Conservation (phyloP, 257 asterid species). For the Anisodus acutangulus region DNA sequence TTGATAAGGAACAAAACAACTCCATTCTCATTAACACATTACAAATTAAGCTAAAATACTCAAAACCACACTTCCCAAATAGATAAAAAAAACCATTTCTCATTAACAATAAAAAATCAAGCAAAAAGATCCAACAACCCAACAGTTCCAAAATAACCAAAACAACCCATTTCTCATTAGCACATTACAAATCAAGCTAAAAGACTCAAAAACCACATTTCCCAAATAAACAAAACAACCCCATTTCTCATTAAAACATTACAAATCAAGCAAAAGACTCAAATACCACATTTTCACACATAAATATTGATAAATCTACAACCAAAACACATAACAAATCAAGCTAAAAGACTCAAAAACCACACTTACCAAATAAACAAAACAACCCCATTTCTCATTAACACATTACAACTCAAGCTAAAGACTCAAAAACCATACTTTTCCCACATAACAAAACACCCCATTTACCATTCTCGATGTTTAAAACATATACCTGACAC, state of each 20-base stretch:
- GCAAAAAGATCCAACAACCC: too few relatives aligned
- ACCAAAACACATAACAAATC: conserved; percentile 21
- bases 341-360: background rate
- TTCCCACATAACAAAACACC: background rate
- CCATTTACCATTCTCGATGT: background rate
- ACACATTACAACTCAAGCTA: background rate
- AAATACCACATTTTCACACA: background rate
- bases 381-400: background rate
- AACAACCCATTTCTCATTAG: background rate
- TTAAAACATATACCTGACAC: conserved; percentile 49
- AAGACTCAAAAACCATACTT: background rate
- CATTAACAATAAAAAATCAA: too few relatives aligned
- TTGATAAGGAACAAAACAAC: background rate
- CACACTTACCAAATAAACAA: conserved; percentile 14
- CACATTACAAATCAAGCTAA: background rate
- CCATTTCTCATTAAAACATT: conserved; percentile 12
- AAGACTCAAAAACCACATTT: background rate
- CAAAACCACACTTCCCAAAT: background rate
- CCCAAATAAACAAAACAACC: background rate
- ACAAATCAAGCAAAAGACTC: background rate
- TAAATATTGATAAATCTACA: conserved; percentile 44
- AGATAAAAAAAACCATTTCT: too few relatives aligned
- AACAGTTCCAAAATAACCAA: too few relatives aligned
- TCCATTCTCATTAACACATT: background rate
- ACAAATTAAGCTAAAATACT: background rate